phyloP scores from a whole-genome alignment of 352 stramenopile genomes.

The Blastocystis hominis region DNA sequence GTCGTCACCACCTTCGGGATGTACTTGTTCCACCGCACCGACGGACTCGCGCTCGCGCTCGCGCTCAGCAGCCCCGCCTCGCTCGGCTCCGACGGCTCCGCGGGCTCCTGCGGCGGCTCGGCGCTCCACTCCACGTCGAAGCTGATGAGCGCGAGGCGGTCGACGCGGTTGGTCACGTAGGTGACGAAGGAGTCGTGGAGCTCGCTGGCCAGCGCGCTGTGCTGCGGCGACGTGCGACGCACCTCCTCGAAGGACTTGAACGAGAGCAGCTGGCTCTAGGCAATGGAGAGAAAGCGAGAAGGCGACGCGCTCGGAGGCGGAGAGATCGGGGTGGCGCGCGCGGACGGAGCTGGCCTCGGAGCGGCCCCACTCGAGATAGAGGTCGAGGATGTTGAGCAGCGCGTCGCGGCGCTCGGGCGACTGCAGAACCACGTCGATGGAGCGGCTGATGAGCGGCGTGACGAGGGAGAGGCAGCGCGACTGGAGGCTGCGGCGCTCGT shows the following conservation, averaged over 20 bases:
- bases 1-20: background rate
- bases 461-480: constrained; percentile 16
- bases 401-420: background rate
- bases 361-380: constrained; percentile 23
- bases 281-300: background rate
- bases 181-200: background rate
- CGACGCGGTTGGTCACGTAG: background rate
- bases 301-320: background rate
- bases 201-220: background rate
- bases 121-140: background rate
- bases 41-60: background rate
- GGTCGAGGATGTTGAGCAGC: constrained; percentile 18
- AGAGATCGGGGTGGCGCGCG: background rate
- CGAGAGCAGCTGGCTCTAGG: background rate
- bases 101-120: background rate
- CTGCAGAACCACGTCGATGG: background rate
- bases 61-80: background rate
- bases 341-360: background rate
- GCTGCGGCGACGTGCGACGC: background rate
- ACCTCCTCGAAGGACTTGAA: constrained; percentile 18
- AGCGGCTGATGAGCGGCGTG: background rate
- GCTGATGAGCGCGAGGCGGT: background rate
- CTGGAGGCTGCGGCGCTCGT: background rate
- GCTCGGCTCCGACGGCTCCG: background rate
- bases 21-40: background rate